Conservation (phyloP, 305 asterid species). For the Fraxinus dipetala region DNA sequence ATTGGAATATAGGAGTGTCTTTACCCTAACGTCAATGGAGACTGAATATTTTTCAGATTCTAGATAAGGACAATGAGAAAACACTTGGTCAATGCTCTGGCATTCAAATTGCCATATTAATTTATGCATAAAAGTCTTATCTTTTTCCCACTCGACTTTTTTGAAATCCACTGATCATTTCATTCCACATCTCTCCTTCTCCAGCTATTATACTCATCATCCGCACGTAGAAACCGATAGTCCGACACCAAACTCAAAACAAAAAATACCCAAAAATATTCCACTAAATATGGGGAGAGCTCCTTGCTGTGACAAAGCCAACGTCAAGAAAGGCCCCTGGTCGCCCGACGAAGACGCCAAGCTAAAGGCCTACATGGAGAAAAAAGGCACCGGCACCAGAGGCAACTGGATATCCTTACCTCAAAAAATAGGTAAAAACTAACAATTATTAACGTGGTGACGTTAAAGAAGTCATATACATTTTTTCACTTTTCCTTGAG, state of each 20-base stretch:
- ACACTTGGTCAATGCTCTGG: not conserved
- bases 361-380: constrained; percentile 25
- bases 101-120: not conserved
- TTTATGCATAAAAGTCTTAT: not conserved
- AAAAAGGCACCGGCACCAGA: constrained; percentile 28
- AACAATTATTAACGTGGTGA: not conserved
- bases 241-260: not conserved
- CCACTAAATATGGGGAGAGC: constrained; percentile 29
- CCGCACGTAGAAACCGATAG: not conserved
- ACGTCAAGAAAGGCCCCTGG: constrained; percentile 38
- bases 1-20: not conserved
- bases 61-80: not conserved
- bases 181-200: not conserved
- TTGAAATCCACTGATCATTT: not conserved
- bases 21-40: not conserved
- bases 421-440: constrained; percentile 28
- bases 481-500: not conserved
- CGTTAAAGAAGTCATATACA: not conserved
- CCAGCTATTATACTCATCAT: not conserved
- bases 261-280: not conserved
- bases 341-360: constrained; percentile 31
- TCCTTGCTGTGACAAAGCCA: constrained; percentile 34
- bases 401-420: constrained; percentile 39
- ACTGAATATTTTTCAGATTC: not conserved
- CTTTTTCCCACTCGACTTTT: not conserved